A percentile compares a stretch with the other conserved stretches of the same genome.
Conservation (phyloP, 2,329 filamentous ascomycete species). For the Chaetomium globosum region DNA sequence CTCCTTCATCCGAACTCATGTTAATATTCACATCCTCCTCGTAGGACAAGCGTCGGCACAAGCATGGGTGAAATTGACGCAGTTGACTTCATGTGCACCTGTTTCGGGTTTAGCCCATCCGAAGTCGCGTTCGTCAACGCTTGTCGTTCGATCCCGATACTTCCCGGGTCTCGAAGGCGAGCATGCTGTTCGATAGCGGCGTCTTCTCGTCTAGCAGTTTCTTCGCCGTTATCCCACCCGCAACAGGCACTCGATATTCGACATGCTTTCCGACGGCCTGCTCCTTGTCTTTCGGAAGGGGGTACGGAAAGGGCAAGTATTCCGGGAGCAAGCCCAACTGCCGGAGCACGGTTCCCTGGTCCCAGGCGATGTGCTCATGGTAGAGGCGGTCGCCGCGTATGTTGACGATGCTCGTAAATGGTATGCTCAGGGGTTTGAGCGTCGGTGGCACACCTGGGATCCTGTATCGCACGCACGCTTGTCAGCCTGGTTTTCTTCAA, state of each 20-base stretch:
- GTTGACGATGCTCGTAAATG: slow-evolving; percentile 67
- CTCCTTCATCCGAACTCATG: neutral
- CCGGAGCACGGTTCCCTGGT: slow-evolving; percentile 63
- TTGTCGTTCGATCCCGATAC: slow-evolving; percentile 2
- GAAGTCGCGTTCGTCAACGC: no score
- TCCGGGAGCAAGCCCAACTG: slow-evolving; percentile 67
- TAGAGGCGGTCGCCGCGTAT: slow-evolving; percentile 68
- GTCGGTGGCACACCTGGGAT: slow-evolving; percentile 64
- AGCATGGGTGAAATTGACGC: neutral
- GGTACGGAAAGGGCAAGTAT: slow-evolving; percentile 65
- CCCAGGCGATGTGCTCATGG: slow-evolving; percentile 73
- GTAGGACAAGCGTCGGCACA: no score
- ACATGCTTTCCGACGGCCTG: slow-evolving; percentile 41
- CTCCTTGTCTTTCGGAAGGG: slow-evolving; percentile 43
- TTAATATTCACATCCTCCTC: neutral
- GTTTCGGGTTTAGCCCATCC: no score
- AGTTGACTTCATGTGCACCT: no score
- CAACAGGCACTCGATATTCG: slow-evolving; percentile 65
- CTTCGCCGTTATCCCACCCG: slow-evolving; percentile 56
- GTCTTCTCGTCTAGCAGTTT: slow-evolving; percentile 55
- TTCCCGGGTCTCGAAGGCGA: slow-evolving; percentile 40
- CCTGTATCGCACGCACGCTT: slow-evolving; percentile 40
- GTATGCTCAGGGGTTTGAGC: slow-evolving; percentile 56
- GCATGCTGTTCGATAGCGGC: slow-evolving; percentile 61
- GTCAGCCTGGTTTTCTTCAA: neutral